Base-by-base conservation (phyloP, 1,139 yeast species). In the Nakaseomyces bracarensis region DNA sequence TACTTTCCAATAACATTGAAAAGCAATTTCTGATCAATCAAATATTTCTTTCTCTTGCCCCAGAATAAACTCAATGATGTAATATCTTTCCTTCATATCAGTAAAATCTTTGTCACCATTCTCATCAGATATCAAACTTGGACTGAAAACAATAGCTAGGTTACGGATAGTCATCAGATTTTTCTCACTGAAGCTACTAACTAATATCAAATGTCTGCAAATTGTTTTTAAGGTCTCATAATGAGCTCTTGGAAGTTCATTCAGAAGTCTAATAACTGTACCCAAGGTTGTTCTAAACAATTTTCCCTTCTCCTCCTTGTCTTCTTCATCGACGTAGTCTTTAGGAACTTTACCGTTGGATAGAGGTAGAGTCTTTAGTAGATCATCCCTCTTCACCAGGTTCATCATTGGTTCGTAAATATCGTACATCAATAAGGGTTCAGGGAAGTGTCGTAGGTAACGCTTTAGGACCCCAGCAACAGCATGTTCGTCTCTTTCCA, bases 91-190 rank as follows among this genome's bases (percentile, higher is more conserved):
- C 22, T 82, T 84, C 86, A 87, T 86, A 61, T 91, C 98, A 43
- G 70, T 57, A 64, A 91, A 77, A 62, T 93, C 98, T 45, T 82
- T 74, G 49, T 82, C 87, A 4, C 95, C 94, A 23, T 79, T 72
- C 45, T 71, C 67, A 53, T 87, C 96, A 46, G 96, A 70, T 0
- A 87, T 82, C 41, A 91, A 67, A 4, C 96, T 86, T 1, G 98
- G 98, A 1, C 96, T 95, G 70, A 91, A 91, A 13, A 91, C 96
- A 38, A 93, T 91, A 1, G 96, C 82, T 46, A 91, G 65, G 55
- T 93, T 87, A 61, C 79, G 79, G 51, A 75, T 68, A 31, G 75
- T 85, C 99, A 91, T 91, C 60, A 84, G 70, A 57, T 82, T 84
- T 33, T 66, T 60, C 13, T 63, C 60, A 37, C 72, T 67, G 57